Evolutionary conservation across 2,329 filamentous ascomycete species (phyloP).

Genomic region (Arthroderma sp.): DNA sequence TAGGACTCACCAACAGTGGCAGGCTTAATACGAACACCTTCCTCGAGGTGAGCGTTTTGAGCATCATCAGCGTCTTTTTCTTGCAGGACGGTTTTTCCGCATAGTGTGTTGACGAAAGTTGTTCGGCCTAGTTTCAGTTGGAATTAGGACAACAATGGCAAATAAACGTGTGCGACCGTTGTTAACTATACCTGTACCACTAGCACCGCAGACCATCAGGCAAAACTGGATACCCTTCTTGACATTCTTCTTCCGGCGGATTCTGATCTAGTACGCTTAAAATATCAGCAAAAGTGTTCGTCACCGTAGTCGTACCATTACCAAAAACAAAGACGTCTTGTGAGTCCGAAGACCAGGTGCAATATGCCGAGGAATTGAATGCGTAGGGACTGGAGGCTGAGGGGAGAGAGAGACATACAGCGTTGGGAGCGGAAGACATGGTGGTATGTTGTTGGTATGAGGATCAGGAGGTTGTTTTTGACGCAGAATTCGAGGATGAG

Average conservation of each 20-base stretch:
- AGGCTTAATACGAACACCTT: constrained; percentile 96
- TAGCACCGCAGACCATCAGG: constrained; percentile 98
- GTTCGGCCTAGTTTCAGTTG: constrained; percentile 56
- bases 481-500: too few species aligned
- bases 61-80: constrained; percentile 92
- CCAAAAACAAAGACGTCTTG: too few species aligned
- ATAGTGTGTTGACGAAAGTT: constrained; percentile 98
- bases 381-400: neutral
- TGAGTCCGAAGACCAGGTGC: too few species aligned
- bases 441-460: constrained; percentile 12
- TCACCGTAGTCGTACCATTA: too few species aligned
- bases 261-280: constrained; percentile 56
- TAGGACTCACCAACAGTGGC: constrained; percentile 77
- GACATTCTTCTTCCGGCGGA: constrained; percentile 99
- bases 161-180: constrained; percentile 17
- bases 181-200: constrained; percentile 65
- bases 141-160: too few species aligned
- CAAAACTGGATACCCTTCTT: constrained; percentile 99
- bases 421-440: constrained; percentile 42
- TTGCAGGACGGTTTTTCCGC: constrained; percentile 79
- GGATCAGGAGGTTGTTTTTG: too few species aligned
- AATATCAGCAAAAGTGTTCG: too few species aligned
- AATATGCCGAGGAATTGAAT: neutral
- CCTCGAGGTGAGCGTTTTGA: constrained; percentile 76
- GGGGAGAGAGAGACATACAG: constrained; percentile 27